These are phyloP conservation scores for Penicillium sp. DNA, from an alignment of 2,329 filamentous ascomycete genomes.

Conservation along the genomic window DNA sequence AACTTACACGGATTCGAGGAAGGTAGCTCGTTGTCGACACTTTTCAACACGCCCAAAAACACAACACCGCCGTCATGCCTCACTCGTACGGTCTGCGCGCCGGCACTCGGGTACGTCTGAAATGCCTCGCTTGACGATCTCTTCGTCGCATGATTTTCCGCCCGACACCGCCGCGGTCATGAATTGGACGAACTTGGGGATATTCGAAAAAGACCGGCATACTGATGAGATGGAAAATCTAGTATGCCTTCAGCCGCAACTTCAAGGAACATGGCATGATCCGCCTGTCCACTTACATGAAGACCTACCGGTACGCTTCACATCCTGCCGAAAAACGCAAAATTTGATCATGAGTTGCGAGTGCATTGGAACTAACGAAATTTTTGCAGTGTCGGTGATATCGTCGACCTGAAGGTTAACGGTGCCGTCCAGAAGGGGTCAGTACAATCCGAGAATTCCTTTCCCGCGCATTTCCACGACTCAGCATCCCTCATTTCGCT, in stretches of 20 bases:
- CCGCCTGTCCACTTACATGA: constrained; percentile 86
- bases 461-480: not conserved
- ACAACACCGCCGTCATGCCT: constrained; percentile 66
- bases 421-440: constrained; percentile 97
- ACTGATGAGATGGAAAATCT: constrained; percentile 31
- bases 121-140: constrained; percentile 2
- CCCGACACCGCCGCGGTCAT: not conserved
- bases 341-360: constrained; percentile 8
- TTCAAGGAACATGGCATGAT: constrained; percentile 97
- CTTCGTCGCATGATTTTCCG: not conserved
- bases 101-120: constrained; percentile 68
- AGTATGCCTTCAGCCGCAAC: constrained; percentile 88
- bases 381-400: constrained; percentile 75
- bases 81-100: constrained; percentile 80
- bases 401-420: constrained; percentile 98
- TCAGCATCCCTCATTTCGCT: not conserved
- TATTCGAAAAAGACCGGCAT: constrained; percentile 16
- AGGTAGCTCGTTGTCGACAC: constrained; percentile 31
- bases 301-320: constrained; percentile 71
- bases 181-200: not conserved
- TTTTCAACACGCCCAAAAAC: constrained; percentile 33
- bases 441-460: constrained; percentile 40
- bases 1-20: constrained; percentile 7
- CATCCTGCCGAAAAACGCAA: constrained; percentile 13
- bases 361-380: constrained; percentile 38